Evolutionary conservation across 1,284 basidiomycete genomes (phyloP), one percentile per base, ranked within the genome.

Genomic region (Paramarasmius palmivorus): DNA sequence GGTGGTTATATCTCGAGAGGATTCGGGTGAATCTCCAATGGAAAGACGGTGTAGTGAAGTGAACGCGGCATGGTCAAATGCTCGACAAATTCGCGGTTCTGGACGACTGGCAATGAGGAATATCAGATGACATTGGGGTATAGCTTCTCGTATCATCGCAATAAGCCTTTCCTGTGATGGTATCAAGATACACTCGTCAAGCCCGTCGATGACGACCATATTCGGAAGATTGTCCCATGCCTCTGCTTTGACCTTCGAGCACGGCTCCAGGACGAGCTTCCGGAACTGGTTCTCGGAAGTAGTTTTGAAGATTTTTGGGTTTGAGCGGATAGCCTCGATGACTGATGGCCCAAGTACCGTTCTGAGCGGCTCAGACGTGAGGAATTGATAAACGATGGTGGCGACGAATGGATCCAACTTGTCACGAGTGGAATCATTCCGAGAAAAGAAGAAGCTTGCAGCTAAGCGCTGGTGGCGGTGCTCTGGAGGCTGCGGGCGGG

Each of bases 201-300:
- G 25, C 4, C 44, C 44, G 7, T 46, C 44, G 44, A 46, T 46
- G 44, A 46, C 29, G 44, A 46, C 15, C 15, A 46, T 22, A 29
- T 29, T 23, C 12, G 44, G 44, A 32, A 46, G 44, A 4, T 4
- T 3, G 4, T 1, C 4, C 25, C 44, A 29, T 12, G 25, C 12
- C 8, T 2, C 7, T 32, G 44, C 8, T 17, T 46, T 14, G 3
- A 46, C 22, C 17, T 32, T 23, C 2, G 44, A 22, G n/a, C 22
- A 46, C n/a, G 44, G 44, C 25, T 46, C 44, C 9, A 29, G 22
- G 25, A 46, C 17, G 12, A 46, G n/a, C 7, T 4, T 32, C 32
- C 14, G 25, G 15, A 46, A 46, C 44, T 46, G 44, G 15, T 29
- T 32, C 7, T 46, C 44, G 25, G n/a, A 46, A 1, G 25, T 29